A percentile compares a stretch with the other conserved stretches of the same genome.
Conservation (phyloP, 352 stramenopile species). For the Phytopythium litorale region DNA sequence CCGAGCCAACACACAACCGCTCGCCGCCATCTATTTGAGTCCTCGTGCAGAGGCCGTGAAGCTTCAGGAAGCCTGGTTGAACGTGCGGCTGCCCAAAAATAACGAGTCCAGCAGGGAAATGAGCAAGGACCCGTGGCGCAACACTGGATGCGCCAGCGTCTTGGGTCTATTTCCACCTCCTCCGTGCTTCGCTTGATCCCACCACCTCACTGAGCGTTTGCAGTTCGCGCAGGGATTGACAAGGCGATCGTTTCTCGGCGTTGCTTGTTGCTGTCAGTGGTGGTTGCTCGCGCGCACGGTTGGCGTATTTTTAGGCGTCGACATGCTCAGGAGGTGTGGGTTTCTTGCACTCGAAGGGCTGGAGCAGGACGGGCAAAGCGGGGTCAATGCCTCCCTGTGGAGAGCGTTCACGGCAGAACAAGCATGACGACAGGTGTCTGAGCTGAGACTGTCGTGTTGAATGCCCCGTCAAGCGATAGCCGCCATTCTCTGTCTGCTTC, state of each 20-base stretch:
- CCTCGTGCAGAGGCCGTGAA: background rate
- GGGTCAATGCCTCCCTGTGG: background rate
- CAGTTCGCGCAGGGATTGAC: background rate
- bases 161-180: background rate
- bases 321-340: background rate
- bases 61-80: background rate
- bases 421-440: too few relatives aligned
- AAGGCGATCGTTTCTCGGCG: background rate
- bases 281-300: background rate
- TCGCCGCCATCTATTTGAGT: conserved; percentile 2
- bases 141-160: background rate
- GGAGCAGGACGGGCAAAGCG: background rate
- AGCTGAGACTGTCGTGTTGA: too few relatives aligned
- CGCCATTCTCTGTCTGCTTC: background rate
- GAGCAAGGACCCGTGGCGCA: background rate
- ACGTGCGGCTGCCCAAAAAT: background rate
- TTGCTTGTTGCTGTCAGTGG: background rate
- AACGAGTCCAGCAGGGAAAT: background rate
- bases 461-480: too few relatives aligned
- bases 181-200: background rate
- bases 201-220: background rate
- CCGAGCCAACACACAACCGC: background rate
- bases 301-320: background rate
- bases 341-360: background rate
- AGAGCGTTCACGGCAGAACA: too few relatives aligned